Evolutionary conservation across 202 grass and related monocot genomes (phyloP).

Genomic region (Eragrostis tef): DNA sequence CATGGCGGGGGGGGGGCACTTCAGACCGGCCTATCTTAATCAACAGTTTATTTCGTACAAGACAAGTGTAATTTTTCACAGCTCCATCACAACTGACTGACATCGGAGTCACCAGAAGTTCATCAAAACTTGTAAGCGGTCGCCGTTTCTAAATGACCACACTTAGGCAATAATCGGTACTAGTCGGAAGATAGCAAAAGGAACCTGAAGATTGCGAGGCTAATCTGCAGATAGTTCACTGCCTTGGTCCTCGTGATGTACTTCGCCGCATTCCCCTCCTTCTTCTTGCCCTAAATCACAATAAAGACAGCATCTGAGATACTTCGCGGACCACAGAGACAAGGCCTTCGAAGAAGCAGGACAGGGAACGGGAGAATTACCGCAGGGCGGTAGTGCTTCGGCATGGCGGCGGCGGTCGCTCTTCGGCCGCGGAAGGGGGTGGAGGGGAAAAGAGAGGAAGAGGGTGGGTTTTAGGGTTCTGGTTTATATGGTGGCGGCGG

Average conservation of each 20-base stretch:
- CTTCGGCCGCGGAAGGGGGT: slow-evolving; percentile 1
- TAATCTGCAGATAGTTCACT: slow-evolving; percentile 79
- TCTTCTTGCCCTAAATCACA: slow-evolving; percentile 72
- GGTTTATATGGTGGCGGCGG: slow-evolving; percentile 43
- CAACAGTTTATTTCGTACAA: too few relatives aligned
- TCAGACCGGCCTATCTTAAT: too few relatives aligned
- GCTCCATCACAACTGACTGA: not conserved
- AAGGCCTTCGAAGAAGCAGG: not conserved
- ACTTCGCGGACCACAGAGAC: not conserved
- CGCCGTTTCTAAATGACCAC: not conserved
- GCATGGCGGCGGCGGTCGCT: slow-evolving; percentile 49
- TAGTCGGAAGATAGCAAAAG: not conserved
- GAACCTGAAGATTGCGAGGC: slow-evolving; percentile 78
- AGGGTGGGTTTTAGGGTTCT: slow-evolving; percentile 60
- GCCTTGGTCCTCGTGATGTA: slow-evolving; percentile 95
- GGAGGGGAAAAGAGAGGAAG: not conserved
- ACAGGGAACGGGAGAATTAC: slow-evolving; percentile 41
- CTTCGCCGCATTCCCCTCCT: slow-evolving; percentile 94
- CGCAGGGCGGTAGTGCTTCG: slow-evolving; percentile 86
- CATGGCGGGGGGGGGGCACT: slow-evolving; percentile 50
- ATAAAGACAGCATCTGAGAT: slow-evolving; percentile 9
- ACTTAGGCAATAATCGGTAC: not conserved
- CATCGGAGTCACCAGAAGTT: not conserved
- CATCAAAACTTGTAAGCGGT: not conserved
- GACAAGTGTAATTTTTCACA: not conserved